These are phyloP conservation scores for Trichocomaceae sp. DNA, from an alignment of 2,329 filamentous ascomycete species.

Conservation along the genomic window DNA sequence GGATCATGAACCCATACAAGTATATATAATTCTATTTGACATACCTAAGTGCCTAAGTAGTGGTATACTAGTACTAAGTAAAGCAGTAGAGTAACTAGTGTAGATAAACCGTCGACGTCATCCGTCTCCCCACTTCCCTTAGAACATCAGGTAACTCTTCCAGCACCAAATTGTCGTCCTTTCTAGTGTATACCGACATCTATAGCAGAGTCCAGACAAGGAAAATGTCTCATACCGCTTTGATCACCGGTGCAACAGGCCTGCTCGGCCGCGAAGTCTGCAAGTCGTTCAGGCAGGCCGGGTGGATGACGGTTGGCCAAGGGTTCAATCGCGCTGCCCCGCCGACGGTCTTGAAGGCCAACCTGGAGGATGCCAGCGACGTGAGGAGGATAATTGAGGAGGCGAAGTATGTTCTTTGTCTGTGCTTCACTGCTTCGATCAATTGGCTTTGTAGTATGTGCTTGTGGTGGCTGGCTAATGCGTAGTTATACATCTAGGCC, in stretches of 20 bases:
- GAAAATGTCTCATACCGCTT: conserved; percentile 47
- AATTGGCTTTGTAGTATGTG: background rate
- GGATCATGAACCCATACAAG: conserved; percentile 99
- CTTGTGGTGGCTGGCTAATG: background rate
- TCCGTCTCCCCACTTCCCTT: conserved; percentile 5
- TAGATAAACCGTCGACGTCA: conserved; percentile 12
- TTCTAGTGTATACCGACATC: too few species aligned
- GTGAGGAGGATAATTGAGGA: conserved; percentile 45
- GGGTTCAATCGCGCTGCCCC: conserved; percentile 69
- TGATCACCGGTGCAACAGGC: conserved; percentile 80
- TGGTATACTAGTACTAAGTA: too few species aligned
- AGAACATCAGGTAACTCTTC: too few species aligned
- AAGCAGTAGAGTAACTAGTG: too few species aligned
- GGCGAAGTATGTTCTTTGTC: conserved; percentile 38
- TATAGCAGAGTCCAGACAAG: too few species aligned
- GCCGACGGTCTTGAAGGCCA: conserved; percentile 55
- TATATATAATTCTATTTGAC: too few species aligned
- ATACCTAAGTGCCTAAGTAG: too few species aligned
- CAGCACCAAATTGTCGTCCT: too few species aligned
- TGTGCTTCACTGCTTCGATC: background rate
- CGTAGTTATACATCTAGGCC: conserved; percentile 46
- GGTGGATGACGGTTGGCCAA: conserved; percentile 66
- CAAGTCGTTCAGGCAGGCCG: conserved; percentile 58
- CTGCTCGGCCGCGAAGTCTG: conserved; percentile 74
- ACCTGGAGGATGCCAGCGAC: conserved; percentile 43